Base-by-base conservation (phyloP, 345 rosid genomes). In the Gossypium arboreum region DNA sequence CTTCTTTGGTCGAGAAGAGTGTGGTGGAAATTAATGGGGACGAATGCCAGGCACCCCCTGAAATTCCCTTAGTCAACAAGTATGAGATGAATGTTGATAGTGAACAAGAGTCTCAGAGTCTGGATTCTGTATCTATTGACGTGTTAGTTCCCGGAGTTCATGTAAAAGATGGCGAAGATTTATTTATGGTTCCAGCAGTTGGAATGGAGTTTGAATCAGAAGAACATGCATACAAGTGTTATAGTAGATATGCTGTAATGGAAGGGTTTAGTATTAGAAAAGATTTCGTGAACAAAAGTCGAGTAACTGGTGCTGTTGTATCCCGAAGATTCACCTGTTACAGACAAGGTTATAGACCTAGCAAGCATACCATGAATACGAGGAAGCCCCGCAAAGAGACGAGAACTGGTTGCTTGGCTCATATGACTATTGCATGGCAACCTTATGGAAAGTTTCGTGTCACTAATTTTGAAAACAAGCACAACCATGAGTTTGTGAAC, bases 351-450 rank as follows among this genome's bases (percentile, higher is more conserved):
- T 70, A 76, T 78, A 73, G 80, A 8, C 80, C 78, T 16, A 25
- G 72, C 25, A 80, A 80, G 20, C 71, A 76, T 55, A 45, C 12
- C 52, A 74, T 48, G 50, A 74, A 80, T 73, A 68, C 41, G 41
- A 78, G 80, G 77, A 83, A 83, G 68, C 55, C 80, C 18, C 62
- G 66, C 54, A 75, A 78, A 76, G 86, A 83, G 68, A 83, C 79
- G 39, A 80, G 80, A 74, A 83, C 77, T 25, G 86, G 86, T 75
- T 80, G 83, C 80, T 73, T 83, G 76, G 86, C 83, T 44, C 82
- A 80, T 65, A 83, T 80, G 86, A 80, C 81, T 57, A 70, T 80
- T 76, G 81, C 82, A 61, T 73, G 81, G 48, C 83, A 73, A 54
- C 72, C 83, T 17, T 70, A 73, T 80, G 86, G 86, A 74, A 78